Evolutionary conservation across 108 stramenopile genomes (phyloP).

Genomic region (Bacterosira constricta): DNA sequence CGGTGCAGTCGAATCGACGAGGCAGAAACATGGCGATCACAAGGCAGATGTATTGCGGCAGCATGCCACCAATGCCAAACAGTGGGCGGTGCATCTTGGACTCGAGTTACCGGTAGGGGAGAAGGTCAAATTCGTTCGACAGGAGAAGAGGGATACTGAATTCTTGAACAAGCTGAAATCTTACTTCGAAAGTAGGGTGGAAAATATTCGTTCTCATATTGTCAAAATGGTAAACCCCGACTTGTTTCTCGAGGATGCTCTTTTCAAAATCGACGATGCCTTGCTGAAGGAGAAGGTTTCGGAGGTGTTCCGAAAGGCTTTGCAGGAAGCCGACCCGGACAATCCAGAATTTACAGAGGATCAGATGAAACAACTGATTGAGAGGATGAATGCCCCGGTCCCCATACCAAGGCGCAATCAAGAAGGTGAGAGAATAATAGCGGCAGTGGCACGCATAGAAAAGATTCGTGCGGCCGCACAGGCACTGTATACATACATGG

Average conservation of each 20-base stretch:
- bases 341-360: conserved; percentile 45
- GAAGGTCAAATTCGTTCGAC: background rate
- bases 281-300: conserved; percentile 17
- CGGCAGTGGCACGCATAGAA: conserved; percentile 35
- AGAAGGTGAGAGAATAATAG: conserved; percentile 17
- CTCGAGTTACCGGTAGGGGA: conserved; percentile 10
- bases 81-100: conserved; percentile 64
- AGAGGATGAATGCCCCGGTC: conserved; percentile 20
- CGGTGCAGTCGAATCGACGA: conserved; percentile 53
- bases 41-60: conserved; percentile 54
- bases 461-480: conserved; percentile 25
- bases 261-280: conserved; percentile 53
- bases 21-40: conserved; percentile 45
- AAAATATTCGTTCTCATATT: conserved; percentile 72
- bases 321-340: conserved; percentile 37
- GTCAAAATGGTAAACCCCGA: conserved; percentile 72
- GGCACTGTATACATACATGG: conserved; percentile 31
- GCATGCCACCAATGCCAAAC: conserved; percentile 54
- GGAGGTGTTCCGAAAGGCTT: conserved; percentile 3
- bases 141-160: conserved; percentile 26
- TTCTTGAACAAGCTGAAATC: conserved; percentile 55
- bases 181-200: conserved; percentile 60
- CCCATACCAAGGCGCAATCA: conserved; percentile 39
- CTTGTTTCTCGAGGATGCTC: conserved; percentile 63
- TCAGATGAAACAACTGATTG: conserved; percentile 35